phyloP scores from a whole-genome alignment of 2,329 filamentous ascomycete genomes.

The Graphilbum sp. region DNA sequence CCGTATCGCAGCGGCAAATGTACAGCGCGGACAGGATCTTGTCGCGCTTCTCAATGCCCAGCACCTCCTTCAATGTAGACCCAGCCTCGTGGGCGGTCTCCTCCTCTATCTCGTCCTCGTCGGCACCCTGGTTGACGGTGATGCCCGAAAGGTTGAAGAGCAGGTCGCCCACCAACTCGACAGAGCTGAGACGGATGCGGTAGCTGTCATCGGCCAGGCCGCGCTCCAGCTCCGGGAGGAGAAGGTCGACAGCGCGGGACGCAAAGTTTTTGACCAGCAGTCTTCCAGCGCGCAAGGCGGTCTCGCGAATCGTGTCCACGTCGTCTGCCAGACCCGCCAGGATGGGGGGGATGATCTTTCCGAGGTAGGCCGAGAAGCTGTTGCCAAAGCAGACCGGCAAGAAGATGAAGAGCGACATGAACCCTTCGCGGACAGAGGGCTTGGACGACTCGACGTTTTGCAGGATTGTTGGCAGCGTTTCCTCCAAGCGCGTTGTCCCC shows the following conservation, averaged over 20 bases:
- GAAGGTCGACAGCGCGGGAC: slow-evolving; percentile 79
- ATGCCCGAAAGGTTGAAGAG: slow-evolving; percentile 97
- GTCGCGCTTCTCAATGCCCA: slow-evolving; percentile 92
- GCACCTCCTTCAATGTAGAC: slow-evolving; percentile 80
- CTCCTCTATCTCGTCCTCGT: slow-evolving; percentile 65
- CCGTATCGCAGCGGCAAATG: slow-evolving; percentile 94
- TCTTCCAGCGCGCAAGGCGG: slow-evolving; percentile 82
- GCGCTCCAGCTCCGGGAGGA: slow-evolving; percentile 87
- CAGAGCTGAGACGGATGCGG: slow-evolving; percentile 93
- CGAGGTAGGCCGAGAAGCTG: slow-evolving; percentile 91
- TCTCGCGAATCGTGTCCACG: slow-evolving; percentile 89
- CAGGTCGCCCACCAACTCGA: slow-evolving; percentile 90
- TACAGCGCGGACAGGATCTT: slow-evolving; percentile 95
- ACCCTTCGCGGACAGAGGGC: slow-evolving; percentile 81
- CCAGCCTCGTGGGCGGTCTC: slow-evolving; percentile 70
- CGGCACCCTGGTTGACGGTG: slow-evolving; percentile 46
- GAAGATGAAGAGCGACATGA: slow-evolving; percentile 99
- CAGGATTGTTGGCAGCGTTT: slow-evolving; percentile 87
- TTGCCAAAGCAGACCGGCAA: slow-evolving; percentile 97
- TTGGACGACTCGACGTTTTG: slow-evolving; percentile 92
- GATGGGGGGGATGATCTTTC: slow-evolving; percentile 89
- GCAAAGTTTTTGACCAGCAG: slow-evolving; percentile 98
- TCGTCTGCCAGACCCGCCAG: slow-evolving; percentile 89
- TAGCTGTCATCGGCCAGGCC: slow-evolving; percentile 96
- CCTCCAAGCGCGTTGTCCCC: slow-evolving; percentile 81